phyloP scores from a whole-genome alignment of 2,329 filamentous ascomycete species.

The Lachnellula subtilissima region DNA sequence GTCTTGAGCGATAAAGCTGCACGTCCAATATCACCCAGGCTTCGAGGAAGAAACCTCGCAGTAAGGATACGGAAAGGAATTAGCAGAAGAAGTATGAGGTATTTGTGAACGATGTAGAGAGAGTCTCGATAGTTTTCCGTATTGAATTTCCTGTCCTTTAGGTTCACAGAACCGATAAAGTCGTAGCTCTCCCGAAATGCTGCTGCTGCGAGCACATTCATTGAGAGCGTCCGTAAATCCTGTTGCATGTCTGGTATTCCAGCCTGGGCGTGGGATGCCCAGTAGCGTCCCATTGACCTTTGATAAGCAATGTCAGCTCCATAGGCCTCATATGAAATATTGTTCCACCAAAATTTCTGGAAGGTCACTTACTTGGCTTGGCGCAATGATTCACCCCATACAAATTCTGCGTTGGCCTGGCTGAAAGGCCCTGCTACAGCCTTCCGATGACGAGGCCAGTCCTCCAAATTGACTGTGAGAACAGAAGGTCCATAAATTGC shows the following conservation, averaged over 20 bases:
- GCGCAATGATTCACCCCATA: neutral
- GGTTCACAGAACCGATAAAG: neutral
- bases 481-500: neutral
- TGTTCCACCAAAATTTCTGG: neutral
- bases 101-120: neutral
- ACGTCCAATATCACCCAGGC: neutral
- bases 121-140: neutral
- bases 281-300: neutral
- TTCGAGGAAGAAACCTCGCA: neutral
- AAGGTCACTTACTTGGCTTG: neutral
- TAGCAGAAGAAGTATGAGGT: neutral
- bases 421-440: neutral
- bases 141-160: neutral
- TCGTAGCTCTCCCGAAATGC: constrained; percentile 36
- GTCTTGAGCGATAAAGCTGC: neutral
- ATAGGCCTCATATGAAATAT: neutral
- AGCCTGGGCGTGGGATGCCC: neutral
- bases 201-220: constrained; percentile 47
- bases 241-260: constrained; percentile 22
- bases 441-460: neutral
- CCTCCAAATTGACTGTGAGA: neutral
- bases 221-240: constrained; percentile 43
- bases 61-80: neutral
- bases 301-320: neutral
- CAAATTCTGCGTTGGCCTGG: neutral